phyloP scores from a whole-genome alignment of 176 grass and related monocot species.

The Carex littledalei region DNA sequence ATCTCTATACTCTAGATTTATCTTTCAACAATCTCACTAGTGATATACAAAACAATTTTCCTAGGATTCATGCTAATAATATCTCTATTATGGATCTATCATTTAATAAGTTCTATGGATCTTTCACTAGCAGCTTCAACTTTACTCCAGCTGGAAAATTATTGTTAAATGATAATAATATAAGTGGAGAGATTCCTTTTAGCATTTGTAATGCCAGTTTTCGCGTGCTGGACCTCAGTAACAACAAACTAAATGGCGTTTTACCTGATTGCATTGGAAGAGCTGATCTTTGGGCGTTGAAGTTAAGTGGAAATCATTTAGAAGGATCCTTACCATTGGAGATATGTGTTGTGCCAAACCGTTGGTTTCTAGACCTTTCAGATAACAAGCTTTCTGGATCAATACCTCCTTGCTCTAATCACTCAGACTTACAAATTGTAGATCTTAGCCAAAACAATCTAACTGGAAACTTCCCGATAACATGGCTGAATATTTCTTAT shows the following conservation, averaged over 20 bases:
- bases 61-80: too few species aligned
- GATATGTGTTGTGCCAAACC: accelerated
- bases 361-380: too few species aligned
- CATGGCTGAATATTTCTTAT: not conserved
- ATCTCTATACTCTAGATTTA: not conserved
- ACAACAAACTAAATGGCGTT: not conserved
- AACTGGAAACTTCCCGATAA: not conserved
- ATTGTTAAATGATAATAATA: too few species aligned
- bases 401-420: too few species aligned
- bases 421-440: not conserved
- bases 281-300: not conserved
- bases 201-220: not conserved
- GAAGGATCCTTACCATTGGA: not conserved
- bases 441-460: constrained; percentile 5
- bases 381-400: too few species aligned
- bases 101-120: not conserved
- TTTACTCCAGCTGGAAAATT: too few species aligned
- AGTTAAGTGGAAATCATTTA: not conserved
- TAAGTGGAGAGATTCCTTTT: not conserved
- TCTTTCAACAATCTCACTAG: constrained; percentile 16
- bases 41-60: constrained; percentile 1
- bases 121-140: not conserved
- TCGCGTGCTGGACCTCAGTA: not conserved
- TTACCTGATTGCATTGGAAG: not conserved
- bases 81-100: too few species aligned